phyloP scores from a whole-genome alignment of 78 protist species.

The Dictyostelium capitatum region DNA sequence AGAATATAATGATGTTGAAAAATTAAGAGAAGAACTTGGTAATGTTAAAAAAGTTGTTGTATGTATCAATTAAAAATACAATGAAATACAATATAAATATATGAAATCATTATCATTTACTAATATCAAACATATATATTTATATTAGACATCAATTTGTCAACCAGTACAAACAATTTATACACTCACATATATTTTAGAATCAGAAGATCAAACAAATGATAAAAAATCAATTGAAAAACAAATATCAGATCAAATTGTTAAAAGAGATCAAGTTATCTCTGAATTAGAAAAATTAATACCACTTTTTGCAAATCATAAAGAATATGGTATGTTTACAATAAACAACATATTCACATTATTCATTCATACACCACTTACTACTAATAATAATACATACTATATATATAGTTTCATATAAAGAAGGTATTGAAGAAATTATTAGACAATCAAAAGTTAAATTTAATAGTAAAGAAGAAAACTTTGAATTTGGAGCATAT shows the following conservation, averaged over 20 bases:
- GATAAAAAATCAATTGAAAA: conserved; percentile 32
- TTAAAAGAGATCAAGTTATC: conserved; percentile 48
- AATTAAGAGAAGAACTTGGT: conserved; percentile 63
- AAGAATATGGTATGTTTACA: conserved; percentile 61
- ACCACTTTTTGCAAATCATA: conserved; percentile 28
- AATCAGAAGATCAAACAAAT: not conserved
- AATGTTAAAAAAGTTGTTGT: conserved; percentile 65
- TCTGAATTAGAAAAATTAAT: conserved; percentile 9
- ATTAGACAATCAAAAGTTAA: conserved; percentile 29
- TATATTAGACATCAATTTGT: conserved; percentile 17
- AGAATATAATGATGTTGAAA: conserved; percentile 52
- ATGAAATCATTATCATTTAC: too few relatives aligned
- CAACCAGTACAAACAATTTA: conserved; percentile 35
- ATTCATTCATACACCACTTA: too few relatives aligned
- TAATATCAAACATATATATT: not conserved
- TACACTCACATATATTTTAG: not conserved
- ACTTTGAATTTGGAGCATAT: conserved; percentile 43
- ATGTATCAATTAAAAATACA: not conserved
- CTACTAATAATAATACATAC: too few relatives aligned
- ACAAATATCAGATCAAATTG: conserved; percentile 10
- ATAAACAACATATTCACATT: too few relatives aligned
- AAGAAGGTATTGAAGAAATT: conserved; percentile 30
- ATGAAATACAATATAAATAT: not conserved
- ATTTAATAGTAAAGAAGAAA: conserved; percentile 36
- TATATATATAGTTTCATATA: conserved; percentile 44